These are phyloP conservation scores for Austroboletus eburneus DNA, from an alignment of 768 basidiomycete genomes.

Conservation along the genomic window DNA sequence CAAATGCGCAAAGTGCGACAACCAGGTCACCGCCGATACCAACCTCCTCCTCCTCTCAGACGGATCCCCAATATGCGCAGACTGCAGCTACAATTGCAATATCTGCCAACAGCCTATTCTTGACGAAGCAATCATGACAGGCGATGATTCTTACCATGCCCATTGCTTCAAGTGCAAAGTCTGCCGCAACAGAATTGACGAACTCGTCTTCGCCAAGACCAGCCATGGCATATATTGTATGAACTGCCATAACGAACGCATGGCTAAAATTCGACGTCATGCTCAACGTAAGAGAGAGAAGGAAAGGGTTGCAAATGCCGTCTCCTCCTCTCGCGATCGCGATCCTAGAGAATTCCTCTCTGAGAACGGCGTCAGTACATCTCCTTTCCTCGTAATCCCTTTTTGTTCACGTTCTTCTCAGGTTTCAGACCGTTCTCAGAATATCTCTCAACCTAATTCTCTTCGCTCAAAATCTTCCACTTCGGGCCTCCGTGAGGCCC, in stretches of 20 bases:
- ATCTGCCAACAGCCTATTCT: slow-evolving; percentile 92
- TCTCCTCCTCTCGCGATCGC: slow-evolving; percentile 26
- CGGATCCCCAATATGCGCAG: slow-evolving; percentile 93
- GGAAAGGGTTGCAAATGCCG: slow-evolving; percentile 38
- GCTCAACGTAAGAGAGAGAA: slow-evolving; percentile 81
- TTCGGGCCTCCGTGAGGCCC: slow-evolving; percentile 21
- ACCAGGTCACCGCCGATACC: slow-evolving; percentile 93
- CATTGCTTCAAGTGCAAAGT: slow-evolving; percentile 98
- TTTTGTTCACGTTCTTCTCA: slow-evolving; percentile 2
- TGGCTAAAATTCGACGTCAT: slow-evolving; percentile 87
- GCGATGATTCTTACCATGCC: slow-evolving; percentile 97
- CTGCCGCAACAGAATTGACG: slow-evolving; percentile 92
- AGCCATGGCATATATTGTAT: slow-evolving; percentile 98
- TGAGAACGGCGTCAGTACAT: slow-evolving; percentile 41
- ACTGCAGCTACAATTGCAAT: slow-evolving; percentile 94
- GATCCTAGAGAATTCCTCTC: slow-evolving; percentile 28
- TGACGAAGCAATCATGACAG: slow-evolving; percentile 99
- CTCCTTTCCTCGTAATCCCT: not conserved
- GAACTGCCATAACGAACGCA: slow-evolving; percentile 97
- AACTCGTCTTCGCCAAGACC: slow-evolving; percentile 97
- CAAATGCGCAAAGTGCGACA: slow-evolving; percentile 92
- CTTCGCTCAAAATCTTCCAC: slow-evolving; percentile 22
- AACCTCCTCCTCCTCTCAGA: slow-evolving; percentile 96
- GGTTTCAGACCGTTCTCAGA: slow-evolving; percentile 8
- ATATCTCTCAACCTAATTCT: slow-evolving; percentile 8